Base-by-base conservation (phyloP, 1,139 yeast species). In the Taphrina communis region DNA sequence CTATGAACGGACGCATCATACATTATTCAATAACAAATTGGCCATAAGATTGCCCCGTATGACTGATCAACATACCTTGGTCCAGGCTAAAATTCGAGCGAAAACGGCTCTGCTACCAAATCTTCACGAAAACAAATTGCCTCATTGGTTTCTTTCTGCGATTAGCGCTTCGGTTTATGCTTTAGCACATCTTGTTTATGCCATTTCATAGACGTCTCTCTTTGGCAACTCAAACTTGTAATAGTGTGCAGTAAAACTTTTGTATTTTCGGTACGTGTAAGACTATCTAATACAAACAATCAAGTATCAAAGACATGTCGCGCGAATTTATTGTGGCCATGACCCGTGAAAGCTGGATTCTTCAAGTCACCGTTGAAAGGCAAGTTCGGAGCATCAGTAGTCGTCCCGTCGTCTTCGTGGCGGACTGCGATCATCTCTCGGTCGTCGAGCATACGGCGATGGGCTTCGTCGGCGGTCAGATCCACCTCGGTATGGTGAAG, bases 391-490 rank as follows among this genome's bases (percentile, higher is more conserved):
- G 42, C 42, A 39, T 38, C 17, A 53, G 35, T 59, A 55, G 50
- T 69, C 70, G 19, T 67, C 68, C 14, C 68, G 53, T 14, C 70
- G 65, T 39, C 70, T 56, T 9, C 70, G 69, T 17, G 71, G 71
- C 12, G 71, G 70, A 19, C 70, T 62, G 11, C 70, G 69, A 17
- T 63, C 68, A 41, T 69, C 70, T 38, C 69, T 58, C 35, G 59
- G 56, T 21, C 70, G 65, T 19, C 69, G 65, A 46, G 39, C 67
- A 56, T 68, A 68, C 14, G 67, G 67, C 5, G 61, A 53, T 4
- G 61, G 67, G 31, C 62, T 58, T 31, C 62, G 19, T 42, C 62
- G 62, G 9, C 62, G 42, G 25, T 58, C 62, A n/a, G 46, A 36
- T 7, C 48, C 42, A 21, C 50, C 50, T 17, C 60, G 48, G 60